Evolutionary conservation across 441 rosid genomes (phyloP).

Genomic region (Mallotus japonicus): DNA sequence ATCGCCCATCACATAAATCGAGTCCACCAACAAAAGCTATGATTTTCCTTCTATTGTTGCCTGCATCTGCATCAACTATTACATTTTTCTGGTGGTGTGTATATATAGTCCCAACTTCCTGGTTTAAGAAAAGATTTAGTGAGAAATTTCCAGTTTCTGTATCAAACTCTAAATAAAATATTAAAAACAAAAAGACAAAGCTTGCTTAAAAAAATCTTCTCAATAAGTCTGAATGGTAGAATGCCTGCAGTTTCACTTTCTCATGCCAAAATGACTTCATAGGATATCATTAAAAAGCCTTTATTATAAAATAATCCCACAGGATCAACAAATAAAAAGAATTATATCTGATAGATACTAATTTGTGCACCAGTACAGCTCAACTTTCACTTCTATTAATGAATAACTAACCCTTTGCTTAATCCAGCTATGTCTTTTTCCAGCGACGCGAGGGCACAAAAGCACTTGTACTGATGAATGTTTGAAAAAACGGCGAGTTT

Average conservation of each 20-base stretch:
- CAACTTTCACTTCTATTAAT: not conserved
- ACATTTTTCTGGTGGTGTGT: constrained; percentile 98
- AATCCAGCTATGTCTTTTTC: constrained; percentile 82
- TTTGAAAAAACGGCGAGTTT: constrained; percentile 91
- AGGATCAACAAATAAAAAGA: not conserved
- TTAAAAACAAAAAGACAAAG: not conserved
- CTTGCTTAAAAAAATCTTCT: not conserved
- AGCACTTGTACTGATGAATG: constrained; percentile 88
- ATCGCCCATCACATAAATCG: constrained; percentile 95
- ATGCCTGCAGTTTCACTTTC: constrained; percentile 1
- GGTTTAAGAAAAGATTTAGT: constrained; percentile 19
- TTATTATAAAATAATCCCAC: not conserved
- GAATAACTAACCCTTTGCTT: constrained; percentile 70
- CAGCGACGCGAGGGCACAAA: constrained; percentile 90
- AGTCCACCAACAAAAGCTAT: constrained; percentile 97
- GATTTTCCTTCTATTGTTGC: constrained; percentile 67
- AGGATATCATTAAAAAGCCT: not conserved
- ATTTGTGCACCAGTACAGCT: not conserved
- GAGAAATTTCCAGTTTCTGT: constrained; percentile 3
- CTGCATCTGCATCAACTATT: constrained; percentile 93
- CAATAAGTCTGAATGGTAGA: not conserved
- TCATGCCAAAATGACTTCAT: not conserved
- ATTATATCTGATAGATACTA: not conserved
- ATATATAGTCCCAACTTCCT: constrained; percentile 95
- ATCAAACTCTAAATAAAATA: not conserved